Evolutionary conservation across 331 rosid genomes (phyloP), one percentile per base, ranked within the genome.

Genomic region (Cydonia oblonga): DNA sequence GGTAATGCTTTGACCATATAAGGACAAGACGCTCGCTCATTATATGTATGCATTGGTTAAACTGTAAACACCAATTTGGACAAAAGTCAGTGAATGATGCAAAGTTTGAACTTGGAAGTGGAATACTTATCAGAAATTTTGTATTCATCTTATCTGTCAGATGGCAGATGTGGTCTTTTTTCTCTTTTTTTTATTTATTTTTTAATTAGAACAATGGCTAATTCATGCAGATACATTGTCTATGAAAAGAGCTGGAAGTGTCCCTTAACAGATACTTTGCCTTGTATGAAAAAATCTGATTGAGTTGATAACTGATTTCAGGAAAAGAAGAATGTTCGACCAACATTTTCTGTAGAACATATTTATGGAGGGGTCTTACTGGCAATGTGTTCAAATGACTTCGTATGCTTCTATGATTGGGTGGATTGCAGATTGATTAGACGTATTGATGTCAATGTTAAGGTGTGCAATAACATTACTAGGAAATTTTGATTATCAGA

Each of bases 321-420:
- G 88, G 88, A 84, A 44, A 84, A 84, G 78, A 81, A 64, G 73
- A 78, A 70, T 69, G 75, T 84, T 56, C 83, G 88, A 24, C 86
- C 86, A 40, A 81, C 88, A 70, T 84, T 84, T 69, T 72, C 84
- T 35, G 85, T 75, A 19, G 88, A 84, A 70, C 88, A 46, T 56
- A 81, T 84, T 38, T 81, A 72, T 68, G 88, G 88, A 33, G 88
- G 88, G 69, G 75, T 77, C 26, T 75, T 84, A 13, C 26, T 84
- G 65, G 88, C 85, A 40, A 84, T 84, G 83, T 56, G 88, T 71
- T 78, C 86, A 53, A 84, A 65, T 79, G 88, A 84, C 66, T 84
- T 84, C 38, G 70, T 84, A 32, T 84, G 88, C 67, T 84, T 84
- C 63, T 84, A 84, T 73, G 86, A 84, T 30, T 84, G 88, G 88